Percentiles rank a stretch among this genome's conserved stretches.
These are phyloP conservation scores for Tubosaeta brunneosetosa DNA, from an alignment of 768 basidiomycete genomes.

Conservation along the genomic window DNA sequence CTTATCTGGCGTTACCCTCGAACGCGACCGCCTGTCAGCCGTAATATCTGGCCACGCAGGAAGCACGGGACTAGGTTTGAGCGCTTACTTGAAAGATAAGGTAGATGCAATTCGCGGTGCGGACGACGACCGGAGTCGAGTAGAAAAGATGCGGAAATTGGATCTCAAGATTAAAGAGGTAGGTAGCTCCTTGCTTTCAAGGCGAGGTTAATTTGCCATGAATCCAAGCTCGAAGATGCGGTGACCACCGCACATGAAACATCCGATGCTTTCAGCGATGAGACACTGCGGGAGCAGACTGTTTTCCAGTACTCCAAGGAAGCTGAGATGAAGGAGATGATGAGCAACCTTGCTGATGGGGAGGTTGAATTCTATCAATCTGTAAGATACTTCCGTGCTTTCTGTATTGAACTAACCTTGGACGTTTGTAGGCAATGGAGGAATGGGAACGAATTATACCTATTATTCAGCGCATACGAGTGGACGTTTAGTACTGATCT, in stretches of 20 bases:
- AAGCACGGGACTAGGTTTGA: slow-evolving; percentile 76
- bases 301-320: slow-evolving; percentile 89
- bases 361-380: slow-evolving; percentile 94
- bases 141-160: slow-evolving; percentile 90
- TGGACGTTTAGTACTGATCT: slow-evolving; percentile 63
- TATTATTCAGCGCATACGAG: slow-evolving; percentile 87
- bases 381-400: slow-evolving; percentile 36
- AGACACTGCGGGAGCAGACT: slow-evolving; percentile 86
- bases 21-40: slow-evolving; percentile 89
- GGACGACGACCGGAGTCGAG: slow-evolving; percentile 88
- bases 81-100: slow-evolving; percentile 87
- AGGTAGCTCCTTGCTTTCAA: slow-evolving; percentile 1
- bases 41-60: slow-evolving; percentile 86
- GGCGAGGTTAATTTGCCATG: background rate
- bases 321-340: slow-evolving; percentile 95
- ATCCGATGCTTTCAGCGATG: slow-evolving; percentile 93
- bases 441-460: slow-evolving; percentile 97
- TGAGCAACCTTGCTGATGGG: slow-evolving; percentile 85
- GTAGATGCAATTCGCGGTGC: slow-evolving; percentile 89
- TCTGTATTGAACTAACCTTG: slow-evolving; percentile 3
- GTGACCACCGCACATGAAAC: slow-evolving; percentile 94
- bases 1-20: slow-evolving; percentile 85
- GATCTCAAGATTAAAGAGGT: slow-evolving; percentile 97
- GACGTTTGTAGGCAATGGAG: slow-evolving; percentile 70
- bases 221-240: slow-evolving; percentile 83